phyloP scores from a whole-genome alignment of 129 eudicot genomes.

The Pseudognaphalium luteoalbum region DNA sequence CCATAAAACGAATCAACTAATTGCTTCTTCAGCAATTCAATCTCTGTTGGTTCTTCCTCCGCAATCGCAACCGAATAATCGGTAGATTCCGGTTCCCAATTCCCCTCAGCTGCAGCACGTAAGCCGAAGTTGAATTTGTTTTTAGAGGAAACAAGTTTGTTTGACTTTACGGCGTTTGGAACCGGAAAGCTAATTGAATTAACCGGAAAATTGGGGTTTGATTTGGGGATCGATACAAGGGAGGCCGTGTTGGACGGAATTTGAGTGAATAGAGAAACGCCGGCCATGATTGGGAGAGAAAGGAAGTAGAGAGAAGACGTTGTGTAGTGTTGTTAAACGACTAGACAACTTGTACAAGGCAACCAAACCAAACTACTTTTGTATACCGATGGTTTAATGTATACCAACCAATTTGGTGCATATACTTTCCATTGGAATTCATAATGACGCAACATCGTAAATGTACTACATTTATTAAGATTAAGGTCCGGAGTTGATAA shows the following conservation, averaged over 20 bases:
- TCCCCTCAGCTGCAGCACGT: constrained; percentile 44
- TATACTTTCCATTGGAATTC: no score
- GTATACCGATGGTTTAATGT: no score
- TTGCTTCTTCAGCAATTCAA: constrained; percentile 66
- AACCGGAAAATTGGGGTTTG: constrained; percentile 10
- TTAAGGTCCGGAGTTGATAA: no score
- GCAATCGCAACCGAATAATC: constrained; percentile 38
- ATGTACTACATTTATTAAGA: no score
- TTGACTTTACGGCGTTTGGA: constrained; percentile 11
- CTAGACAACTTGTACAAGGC: background rate
- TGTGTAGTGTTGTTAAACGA: constrained; percentile 12
- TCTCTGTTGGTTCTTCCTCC: constrained; percentile 56
- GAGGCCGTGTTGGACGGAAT: constrained; percentile 8
- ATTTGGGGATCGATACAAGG: constrained; percentile 22
- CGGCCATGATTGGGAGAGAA: constrained; percentile 47
- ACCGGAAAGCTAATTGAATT: constrained; percentile 31
- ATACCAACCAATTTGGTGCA: no score
- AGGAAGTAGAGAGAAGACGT: background rate
- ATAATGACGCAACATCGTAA: no score
- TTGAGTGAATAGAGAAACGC: constrained; percentile 38
- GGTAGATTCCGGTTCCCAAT: constrained; percentile 42
- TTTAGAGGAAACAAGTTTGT: background rate
- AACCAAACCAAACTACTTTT: no score
- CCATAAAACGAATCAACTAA: constrained; percentile 78
- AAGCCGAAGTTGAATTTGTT: constrained; percentile 33